A percentile compares a stretch with the other conserved stretches of the same genome.
Conservation (phyloP, 192 early-diverging fungal species). For the Coemansia sp. region DNA sequence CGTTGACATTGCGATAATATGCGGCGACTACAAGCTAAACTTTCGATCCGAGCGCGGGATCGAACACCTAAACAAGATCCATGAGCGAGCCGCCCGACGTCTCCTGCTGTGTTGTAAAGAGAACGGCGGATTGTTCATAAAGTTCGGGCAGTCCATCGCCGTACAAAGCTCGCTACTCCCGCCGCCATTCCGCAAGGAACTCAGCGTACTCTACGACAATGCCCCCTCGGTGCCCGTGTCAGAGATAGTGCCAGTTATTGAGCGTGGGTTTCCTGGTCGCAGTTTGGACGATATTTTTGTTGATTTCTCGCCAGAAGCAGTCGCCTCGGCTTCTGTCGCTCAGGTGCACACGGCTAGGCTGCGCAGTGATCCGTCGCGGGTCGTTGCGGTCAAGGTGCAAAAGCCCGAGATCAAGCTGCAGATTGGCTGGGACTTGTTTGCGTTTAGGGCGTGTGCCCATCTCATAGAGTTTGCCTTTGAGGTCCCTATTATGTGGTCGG, state of each 20-base stretch:
- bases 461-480: conserved; percentile 78
- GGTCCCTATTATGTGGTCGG: conserved; percentile 76
- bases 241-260: conserved; percentile 65
- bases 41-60: conserved; percentile 63
- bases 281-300: conserved; percentile 64
- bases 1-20: conserved; percentile 28
- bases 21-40: conserved; percentile 77
- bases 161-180: conserved; percentile 65
- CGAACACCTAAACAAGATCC: conserved; percentile 62
- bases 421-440: conserved; percentile 79
- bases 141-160: conserved; percentile 79
- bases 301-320: conserved; percentile 64
- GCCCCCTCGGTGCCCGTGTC: conserved; percentile 72
- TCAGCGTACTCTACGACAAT: conserved; percentile 74
- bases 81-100: conserved; percentile 67
- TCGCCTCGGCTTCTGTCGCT: conserved; percentile 91
- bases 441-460: conserved; percentile 60
- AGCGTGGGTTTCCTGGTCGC: conserved; percentile 60
- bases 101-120: conserved; percentile 74
- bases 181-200: conserved; percentile 57
- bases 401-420: conserved; percentile 85
- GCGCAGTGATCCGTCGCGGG: conserved; percentile 54
- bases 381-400: conserved; percentile 91
- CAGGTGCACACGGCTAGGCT: conserved; percentile 76
- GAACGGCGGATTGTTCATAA: conserved; percentile 91